Conservation (phyloP, 2,329 filamentous ascomycete species). For the Fusarium brachygibbosum region DNA sequence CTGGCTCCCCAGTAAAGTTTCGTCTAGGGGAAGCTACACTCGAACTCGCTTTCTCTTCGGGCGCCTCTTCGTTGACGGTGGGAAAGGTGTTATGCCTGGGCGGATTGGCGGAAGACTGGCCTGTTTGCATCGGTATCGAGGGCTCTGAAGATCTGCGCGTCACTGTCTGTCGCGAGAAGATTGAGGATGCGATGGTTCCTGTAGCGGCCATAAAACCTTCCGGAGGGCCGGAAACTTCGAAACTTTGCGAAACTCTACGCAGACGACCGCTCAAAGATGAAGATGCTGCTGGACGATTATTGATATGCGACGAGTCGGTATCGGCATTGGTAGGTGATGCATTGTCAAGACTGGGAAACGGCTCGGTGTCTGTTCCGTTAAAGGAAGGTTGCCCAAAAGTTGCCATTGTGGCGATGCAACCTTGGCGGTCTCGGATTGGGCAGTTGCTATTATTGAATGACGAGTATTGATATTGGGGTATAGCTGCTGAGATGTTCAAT, state of each 20-base stretch:
- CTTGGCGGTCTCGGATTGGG: slow-evolving; percentile 12
- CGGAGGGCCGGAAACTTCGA: slow-evolving; percentile 62
- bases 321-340: slow-evolving; percentile 15
- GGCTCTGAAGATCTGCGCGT: slow-evolving; percentile 35
- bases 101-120: slow-evolving; percentile 43
- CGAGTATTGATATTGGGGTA: slow-evolving; percentile 8
- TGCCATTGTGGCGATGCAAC: slow-evolving; percentile 35
- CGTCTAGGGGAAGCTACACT: slow-evolving; percentile 17
- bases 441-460: slow-evolving; percentile 1
- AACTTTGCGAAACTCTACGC: slow-evolving; percentile 54
- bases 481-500: not conserved
- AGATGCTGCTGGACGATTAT: slow-evolving; percentile 49
- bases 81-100: slow-evolving; percentile 43
- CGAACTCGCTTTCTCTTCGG: slow-evolving; percentile 18
- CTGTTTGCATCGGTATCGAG: slow-evolving; percentile 35
- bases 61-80: slow-evolving; percentile 40
- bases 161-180: slow-evolving; percentile 49
- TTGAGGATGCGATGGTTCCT: slow-evolving; percentile 60
- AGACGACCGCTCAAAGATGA: slow-evolving; percentile 53
- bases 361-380: slow-evolving; percentile 43
- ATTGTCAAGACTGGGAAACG: slow-evolving; percentile 47
- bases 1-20: slow-evolving; percentile 43
- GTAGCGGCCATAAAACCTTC: slow-evolving; percentile 64
- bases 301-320: slow-evolving; percentile 16
- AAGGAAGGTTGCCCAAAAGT: slow-evolving; percentile 32